Evolutionary conservation across 148 eudicot species (phyloP).

Genomic region (Rhododendron kiyosumense): DNA sequence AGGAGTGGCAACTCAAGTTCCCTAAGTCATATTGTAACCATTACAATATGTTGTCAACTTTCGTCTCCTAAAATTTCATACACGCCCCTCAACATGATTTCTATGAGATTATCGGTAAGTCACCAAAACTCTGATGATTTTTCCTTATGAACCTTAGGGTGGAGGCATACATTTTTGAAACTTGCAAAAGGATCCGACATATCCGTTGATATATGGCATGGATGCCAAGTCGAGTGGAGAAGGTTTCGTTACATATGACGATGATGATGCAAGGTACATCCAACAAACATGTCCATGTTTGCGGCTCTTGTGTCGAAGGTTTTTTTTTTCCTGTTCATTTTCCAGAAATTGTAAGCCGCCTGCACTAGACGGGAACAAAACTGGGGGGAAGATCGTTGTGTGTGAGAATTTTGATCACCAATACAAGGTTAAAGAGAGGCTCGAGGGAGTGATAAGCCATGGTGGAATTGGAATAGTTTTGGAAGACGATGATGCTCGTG

Average conservation of each 20-base stretch:
- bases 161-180: constrained; percentile 55
- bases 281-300: not conserved
- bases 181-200: constrained; percentile 28
- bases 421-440: constrained; percentile 18
- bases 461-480: constrained; percentile 50
- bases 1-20: too few species aligned
- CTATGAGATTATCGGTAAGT: not conserved
- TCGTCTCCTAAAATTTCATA: not conserved
- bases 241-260: not conserved
- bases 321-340: not conserved
- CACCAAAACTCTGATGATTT: not conserved
- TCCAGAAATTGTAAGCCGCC: constrained; percentile 51
- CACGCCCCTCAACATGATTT: too few species aligned
- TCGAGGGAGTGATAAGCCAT: constrained; percentile 2
- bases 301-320: not conserved
- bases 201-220: constrained; percentile 48
- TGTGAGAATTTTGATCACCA: constrained; percentile 28
- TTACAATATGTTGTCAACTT: not conserved
- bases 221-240: constrained; percentile 23
- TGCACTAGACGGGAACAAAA: constrained; percentile 30
- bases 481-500: constrained; percentile 23
- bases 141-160: constrained; percentile 32
- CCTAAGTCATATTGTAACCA: too few species aligned
- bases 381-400: constrained; percentile 50
- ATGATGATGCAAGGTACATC: constrained; percentile 34